phyloP scores from a whole-genome alignment of 768 basidiomycete species.

The Hirschioporus abietinus region DNA sequence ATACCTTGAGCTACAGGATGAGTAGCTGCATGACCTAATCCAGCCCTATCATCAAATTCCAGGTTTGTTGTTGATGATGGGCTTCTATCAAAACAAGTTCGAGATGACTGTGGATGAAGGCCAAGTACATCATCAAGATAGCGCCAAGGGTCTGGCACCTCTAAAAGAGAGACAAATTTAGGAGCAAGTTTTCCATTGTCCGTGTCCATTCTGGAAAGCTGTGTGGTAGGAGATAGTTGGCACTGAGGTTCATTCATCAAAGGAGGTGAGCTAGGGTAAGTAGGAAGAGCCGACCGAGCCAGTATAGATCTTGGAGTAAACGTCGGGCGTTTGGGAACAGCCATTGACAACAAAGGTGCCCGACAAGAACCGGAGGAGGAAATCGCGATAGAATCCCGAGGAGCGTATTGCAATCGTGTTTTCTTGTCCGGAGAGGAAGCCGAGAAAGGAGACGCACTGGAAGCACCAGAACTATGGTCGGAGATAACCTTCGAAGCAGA shows the following conservation, averaged over 20 bases:
- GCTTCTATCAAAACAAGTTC: not conserved
- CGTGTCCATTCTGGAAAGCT: not conserved
- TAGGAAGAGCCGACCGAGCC: not conserved
- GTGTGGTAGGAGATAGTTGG: not conserved
- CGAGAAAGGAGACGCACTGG: not conserved
- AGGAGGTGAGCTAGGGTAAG: not conserved
- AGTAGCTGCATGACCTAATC: not conserved
- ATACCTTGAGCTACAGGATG: not conserved
- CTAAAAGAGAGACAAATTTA: not conserved
- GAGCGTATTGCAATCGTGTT: not conserved
- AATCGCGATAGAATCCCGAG: not conserved
- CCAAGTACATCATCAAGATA: conserved; percentile 5
- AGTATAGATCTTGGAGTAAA: not conserved
- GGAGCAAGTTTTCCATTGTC: not conserved
- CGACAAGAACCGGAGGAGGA: not conserved
- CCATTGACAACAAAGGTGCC: not conserved
- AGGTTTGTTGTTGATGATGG: not conserved
- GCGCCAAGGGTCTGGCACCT: not conserved
- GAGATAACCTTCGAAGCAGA: not conserved
- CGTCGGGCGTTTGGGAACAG: not conserved
- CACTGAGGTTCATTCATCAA: not conserved
- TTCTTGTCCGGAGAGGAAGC: not conserved
- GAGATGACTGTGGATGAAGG: not conserved
- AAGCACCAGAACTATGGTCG: not conserved
- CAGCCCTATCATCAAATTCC: not conserved